A percentile compares a stretch with the other conserved stretches of the same genome.
Evolutionary conservation across 2,329 filamentous ascomycete species (phyloP).

Genomic region (Neopestalotiopsis clavispora): DNA sequence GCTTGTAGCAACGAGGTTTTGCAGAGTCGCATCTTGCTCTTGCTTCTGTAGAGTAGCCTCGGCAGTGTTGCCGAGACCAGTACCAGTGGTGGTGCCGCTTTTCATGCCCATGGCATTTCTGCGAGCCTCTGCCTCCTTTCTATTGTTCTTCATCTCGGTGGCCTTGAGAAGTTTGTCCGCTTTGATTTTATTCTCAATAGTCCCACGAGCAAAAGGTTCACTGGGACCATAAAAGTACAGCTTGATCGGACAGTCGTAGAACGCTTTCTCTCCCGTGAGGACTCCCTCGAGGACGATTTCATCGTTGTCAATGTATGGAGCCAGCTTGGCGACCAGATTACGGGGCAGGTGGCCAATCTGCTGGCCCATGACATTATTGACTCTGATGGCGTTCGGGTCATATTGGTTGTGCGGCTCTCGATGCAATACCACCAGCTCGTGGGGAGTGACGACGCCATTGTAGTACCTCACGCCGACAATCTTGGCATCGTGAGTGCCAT

Average conservation of each 20-base stretch:
- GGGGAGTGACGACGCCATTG: conserved; percentile 58
- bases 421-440: conserved; percentile 62
- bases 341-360: conserved; percentile 83
- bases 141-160: conserved; percentile 60
- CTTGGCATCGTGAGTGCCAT: conserved; percentile 55
- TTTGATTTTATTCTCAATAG: conserved; percentile 67
- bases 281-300: conserved; percentile 71
- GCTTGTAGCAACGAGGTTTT: conserved; percentile 69
- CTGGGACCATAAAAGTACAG: conserved; percentile 73
- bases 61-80: conserved; percentile 39
- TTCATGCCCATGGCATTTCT: conserved; percentile 48
- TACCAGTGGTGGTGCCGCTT: conserved; percentile 40
- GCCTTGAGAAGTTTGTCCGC: conserved; percentile 66
- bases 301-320: conserved; percentile 69
- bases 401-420: conserved; percentile 69
- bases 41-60: conserved; percentile 22
- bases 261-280: conserved; percentile 68
- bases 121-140: conserved; percentile 56
- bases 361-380: conserved; percentile 74
- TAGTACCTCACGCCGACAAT: conserved; percentile 63
- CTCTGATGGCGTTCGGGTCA: conserved; percentile 77
- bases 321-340: conserved; percentile 70
- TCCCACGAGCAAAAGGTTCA: conserved; percentile 53
- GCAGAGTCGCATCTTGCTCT: conserved; percentile 54
- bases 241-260: conserved; percentile 74